Percentiles rank a stretch among this genome's conserved stretches.
Conservation (phyloP, 2,329 filamentous ascomycete species). For the Verticillium longisporum region DNA sequence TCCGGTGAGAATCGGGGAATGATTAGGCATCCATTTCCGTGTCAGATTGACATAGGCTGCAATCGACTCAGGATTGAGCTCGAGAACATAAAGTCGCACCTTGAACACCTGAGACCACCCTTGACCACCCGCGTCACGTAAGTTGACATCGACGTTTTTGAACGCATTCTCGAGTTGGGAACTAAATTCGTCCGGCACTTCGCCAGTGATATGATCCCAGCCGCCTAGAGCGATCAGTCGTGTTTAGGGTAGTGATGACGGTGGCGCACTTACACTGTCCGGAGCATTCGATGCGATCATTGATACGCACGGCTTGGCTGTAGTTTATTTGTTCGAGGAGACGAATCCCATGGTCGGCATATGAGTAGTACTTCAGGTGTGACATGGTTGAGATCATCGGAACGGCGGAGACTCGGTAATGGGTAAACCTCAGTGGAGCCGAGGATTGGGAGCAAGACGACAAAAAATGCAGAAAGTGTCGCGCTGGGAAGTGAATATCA, state of each 20-base stretch:
- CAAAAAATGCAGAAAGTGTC: too few relatives aligned
- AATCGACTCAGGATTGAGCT: slow-evolving; percentile 22
- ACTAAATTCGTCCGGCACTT: slow-evolving; percentile 21
- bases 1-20: slow-evolving; percentile 34
- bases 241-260: neutral
- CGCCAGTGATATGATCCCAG: slow-evolving; percentile 8
- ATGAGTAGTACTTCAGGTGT: slow-evolving; percentile 28
- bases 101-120: slow-evolving; percentile 39
- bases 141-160: slow-evolving; percentile 34
- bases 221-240: neutral
- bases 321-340: slow-evolving; percentile 23
- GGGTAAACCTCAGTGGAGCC: neutral
- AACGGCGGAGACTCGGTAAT: too few relatives aligned
- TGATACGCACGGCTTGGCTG: slow-evolving; percentile 31
- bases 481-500: too few relatives aligned
- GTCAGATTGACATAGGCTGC: slow-evolving; percentile 26
- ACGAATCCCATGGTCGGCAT: slow-evolving; percentile 26
- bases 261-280: slow-evolving; percentile 20
- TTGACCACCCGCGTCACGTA: slow-evolving; percentile 37
- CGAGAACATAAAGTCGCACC: slow-evolving; percentile 28
- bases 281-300: slow-evolving; percentile 28
- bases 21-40: slow-evolving; percentile 30
- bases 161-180: slow-evolving; percentile 36
- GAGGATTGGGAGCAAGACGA: too few relatives aligned
- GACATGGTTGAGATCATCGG: slow-evolving; percentile 19